Conservation (phyloP, 2,329 filamentous ascomycete genomes). For the Verticillium nubilum region DNA sequence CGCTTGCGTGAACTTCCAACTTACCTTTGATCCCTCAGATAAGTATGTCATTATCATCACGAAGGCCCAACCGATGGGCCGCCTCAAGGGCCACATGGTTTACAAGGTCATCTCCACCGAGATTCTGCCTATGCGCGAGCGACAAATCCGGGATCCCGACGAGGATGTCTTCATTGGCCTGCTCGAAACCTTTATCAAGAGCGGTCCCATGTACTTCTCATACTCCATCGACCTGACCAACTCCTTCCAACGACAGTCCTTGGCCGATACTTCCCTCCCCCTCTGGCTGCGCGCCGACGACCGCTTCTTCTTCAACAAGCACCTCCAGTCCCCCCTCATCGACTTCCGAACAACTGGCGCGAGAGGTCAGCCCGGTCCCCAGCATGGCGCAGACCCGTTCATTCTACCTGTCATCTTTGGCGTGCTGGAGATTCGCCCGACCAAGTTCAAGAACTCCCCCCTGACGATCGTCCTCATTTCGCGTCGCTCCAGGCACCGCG, state of each 20-base stretch:
- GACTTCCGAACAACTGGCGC: conserved; percentile 68
- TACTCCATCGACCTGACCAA: conserved; percentile 97
- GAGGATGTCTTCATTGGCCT: conserved; percentile 87
- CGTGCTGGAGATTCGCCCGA: conserved; percentile 87
- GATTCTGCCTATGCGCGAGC: conserved; percentile 88
- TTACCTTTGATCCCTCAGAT: conserved; percentile 41
- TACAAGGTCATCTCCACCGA: conserved; percentile 91
- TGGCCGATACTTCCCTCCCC: conserved; percentile 64
- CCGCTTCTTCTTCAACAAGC: conserved; percentile 98
- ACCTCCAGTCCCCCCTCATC: conserved; percentile 86
- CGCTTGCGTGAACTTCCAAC: neutral
- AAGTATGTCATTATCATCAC: conserved; percentile 97
- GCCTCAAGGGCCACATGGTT: conserved; percentile 91
- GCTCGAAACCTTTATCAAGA: conserved; percentile 75
- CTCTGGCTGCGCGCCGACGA: conserved; percentile 92
- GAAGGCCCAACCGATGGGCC: conserved; percentile 85
- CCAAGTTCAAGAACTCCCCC: conserved; percentile 76
- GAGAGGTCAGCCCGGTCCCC: conserved; percentile 60
- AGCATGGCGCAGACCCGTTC: conserved; percentile 78
- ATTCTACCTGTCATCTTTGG: conserved; percentile 95
- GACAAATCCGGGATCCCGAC: conserved; percentile 83
- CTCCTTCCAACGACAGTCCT: conserved; percentile 88
- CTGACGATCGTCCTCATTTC: conserved; percentile 86
- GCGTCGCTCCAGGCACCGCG: conserved; percentile 79
- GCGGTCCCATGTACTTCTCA: conserved; percentile 93